Evolutionary conservation across 139 green algal genomes (phyloP).

Genomic region (Penium margaritaceum): DNA sequence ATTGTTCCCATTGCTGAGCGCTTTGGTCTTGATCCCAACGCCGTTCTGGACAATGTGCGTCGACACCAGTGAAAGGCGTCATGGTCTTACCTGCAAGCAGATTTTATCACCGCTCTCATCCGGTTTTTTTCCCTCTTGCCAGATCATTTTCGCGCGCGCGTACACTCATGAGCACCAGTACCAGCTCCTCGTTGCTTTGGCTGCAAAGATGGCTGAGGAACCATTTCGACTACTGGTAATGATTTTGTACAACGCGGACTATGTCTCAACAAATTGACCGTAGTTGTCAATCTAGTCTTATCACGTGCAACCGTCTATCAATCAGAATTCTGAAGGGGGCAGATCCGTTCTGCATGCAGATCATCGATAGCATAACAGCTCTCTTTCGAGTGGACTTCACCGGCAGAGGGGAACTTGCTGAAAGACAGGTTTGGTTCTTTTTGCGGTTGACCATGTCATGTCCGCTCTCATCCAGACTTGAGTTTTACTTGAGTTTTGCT

Average conservation of each 20-base stretch:
- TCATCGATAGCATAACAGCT: slow-evolving; percentile 80
- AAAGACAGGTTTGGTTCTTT: slow-evolving; percentile 68
- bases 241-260: neutral
- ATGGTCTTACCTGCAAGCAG: neutral
- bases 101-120: neutral
- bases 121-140: slow-evolving; percentile 7
- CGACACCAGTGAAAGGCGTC: neutral
- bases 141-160: slow-evolving; percentile 61
- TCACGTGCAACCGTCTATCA: no score
- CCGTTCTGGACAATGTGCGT: slow-evolving; percentile 41
- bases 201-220: slow-evolving; percentile 66
- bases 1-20: slow-evolving; percentile 40
- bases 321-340: no score
- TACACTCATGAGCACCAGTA: slow-evolving; percentile 78
- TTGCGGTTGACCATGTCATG: neutral
- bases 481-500: neutral
- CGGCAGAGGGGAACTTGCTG: slow-evolving; percentile 79
- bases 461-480: no score
- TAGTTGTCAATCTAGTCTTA: neutral
- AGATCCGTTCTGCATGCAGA: no score
- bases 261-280: no score
- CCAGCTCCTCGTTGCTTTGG: slow-evolving; percentile 59
- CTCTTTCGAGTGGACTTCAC: slow-evolving; percentile 78
- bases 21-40: slow-evolving; percentile 37
- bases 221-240: slow-evolving; percentile 61